phyloP scores from a whole-genome alignment of 2,329 filamentous ascomycete genomes.

The Sporothrix dimorphospora region DNA sequence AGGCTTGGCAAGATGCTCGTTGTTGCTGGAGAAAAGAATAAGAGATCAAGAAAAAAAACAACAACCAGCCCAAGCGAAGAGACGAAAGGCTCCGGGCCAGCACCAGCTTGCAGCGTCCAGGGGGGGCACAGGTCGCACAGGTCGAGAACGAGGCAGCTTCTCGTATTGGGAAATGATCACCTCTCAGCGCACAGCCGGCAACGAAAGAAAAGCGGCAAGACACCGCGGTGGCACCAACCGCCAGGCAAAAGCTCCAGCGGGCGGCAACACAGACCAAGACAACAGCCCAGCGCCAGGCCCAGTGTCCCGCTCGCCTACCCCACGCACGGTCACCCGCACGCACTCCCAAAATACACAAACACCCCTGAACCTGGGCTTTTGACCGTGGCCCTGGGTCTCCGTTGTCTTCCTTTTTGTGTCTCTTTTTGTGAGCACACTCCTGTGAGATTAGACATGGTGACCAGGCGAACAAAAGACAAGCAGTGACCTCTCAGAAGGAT shows the following conservation, averaged over 20 bases:
- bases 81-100: not conserved
- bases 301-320: not conserved
- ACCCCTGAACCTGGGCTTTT: constrained; percentile 18
- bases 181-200: not conserved
- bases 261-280: constrained; percentile 3
- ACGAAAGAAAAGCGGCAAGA: not conserved
- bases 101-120: too few relatives aligned
- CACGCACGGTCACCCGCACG: not conserved
- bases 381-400: constrained; percentile 13
- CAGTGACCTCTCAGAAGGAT: constrained; percentile 4
- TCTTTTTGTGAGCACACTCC: not conserved
- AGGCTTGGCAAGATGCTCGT: constrained; percentile 1
- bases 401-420: not conserved
- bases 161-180: constrained; percentile 20
- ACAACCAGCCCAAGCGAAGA: not conserved
- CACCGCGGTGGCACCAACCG: not conserved
- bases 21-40: constrained; percentile 12
- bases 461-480: not conserved
- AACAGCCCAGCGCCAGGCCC: not conserved
- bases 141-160: too few relatives aligned
- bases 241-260: not conserved
- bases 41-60: not conserved
- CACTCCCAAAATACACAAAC: constrained; percentile 23
- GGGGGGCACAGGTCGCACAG: too few relatives aligned
- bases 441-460: not conserved